Conservation (phyloP, 2,329 filamentous ascomycete genomes). For the Aspergillus sp. region DNA sequence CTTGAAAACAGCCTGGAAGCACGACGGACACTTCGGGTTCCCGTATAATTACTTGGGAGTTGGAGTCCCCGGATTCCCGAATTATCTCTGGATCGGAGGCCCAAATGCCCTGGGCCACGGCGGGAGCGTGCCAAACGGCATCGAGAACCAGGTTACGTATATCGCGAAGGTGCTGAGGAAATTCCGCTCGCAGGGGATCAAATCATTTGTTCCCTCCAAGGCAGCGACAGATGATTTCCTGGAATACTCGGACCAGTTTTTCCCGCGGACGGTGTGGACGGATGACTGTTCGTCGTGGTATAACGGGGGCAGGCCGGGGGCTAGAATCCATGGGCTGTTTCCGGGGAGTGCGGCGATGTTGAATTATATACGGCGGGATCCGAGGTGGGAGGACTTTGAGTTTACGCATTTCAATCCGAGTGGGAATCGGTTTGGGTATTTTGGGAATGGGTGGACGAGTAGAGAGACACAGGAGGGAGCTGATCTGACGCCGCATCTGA, state of each 20-base stretch:
- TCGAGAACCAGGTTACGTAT: conserved; percentile 67
- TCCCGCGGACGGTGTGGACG: conserved; percentile 50
- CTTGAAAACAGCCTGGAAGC: conserved; percentile 58
- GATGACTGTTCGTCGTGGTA: conserved; percentile 71
- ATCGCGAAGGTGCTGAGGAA: conserved; percentile 69
- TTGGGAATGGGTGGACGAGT: conserved; percentile 67
- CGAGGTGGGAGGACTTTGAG: conserved; percentile 61
- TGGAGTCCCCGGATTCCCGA: conserved; percentile 65
- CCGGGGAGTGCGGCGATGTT: conserved; percentile 66
- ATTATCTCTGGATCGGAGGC: conserved; percentile 64
- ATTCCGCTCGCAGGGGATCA: conserved; percentile 64
- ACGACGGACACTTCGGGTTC: conserved; percentile 57
- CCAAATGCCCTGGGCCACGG: conserved; percentile 60
- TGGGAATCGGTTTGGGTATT: conserved; percentile 53
- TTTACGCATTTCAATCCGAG: conserved; percentile 48
- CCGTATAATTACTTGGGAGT: conserved; percentile 68
- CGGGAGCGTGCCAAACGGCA: conserved; percentile 66
- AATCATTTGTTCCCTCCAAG: conserved; percentile 57
- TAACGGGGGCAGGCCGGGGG: conserved; percentile 64
- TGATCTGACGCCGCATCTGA: conserved; percentile 66
- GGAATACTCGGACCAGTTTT: conserved; percentile 49
- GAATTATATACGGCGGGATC: conserved; percentile 57
- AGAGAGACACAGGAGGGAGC: conserved; percentile 57
- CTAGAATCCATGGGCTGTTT: conserved; percentile 67
- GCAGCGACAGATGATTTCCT: conserved; percentile 60